Evolutionary conservation across 2,329 filamentous ascomycete species (phyloP).

Genomic region (Diaporthe ilicicola): DNA sequence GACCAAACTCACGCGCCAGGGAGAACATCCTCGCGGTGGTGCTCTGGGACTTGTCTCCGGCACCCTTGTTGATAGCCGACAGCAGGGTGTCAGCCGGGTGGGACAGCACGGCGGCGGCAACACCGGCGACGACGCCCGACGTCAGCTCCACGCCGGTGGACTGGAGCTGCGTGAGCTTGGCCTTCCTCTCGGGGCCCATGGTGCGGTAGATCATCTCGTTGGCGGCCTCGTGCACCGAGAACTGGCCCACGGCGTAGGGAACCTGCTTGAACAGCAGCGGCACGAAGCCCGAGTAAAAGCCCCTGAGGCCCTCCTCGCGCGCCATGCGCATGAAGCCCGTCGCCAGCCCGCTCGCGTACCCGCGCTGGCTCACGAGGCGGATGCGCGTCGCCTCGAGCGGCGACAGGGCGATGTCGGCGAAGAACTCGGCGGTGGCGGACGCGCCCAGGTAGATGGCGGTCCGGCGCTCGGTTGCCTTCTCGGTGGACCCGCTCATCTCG

Average conservation of each 20-base stretch:
- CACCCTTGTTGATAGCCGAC: slow-evolving; percentile 65
- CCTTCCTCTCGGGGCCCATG: slow-evolving; percentile 74
- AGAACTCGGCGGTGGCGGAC: slow-evolving; percentile 74
- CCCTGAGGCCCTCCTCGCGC: slow-evolving; percentile 78
- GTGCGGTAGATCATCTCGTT: slow-evolving; percentile 77
- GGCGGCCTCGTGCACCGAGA: slow-evolving; percentile 91
- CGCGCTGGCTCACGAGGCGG: slow-evolving; percentile 83
- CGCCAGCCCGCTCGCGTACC: slow-evolving; percentile 76
- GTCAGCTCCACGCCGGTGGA: slow-evolving; percentile 86
- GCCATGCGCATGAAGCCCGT: slow-evolving; percentile 79
- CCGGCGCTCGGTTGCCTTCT: slow-evolving; percentile 53
- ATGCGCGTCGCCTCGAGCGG: slow-evolving; percentile 85
- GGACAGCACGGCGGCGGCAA: slow-evolving; percentile 86
- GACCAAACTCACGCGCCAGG: slow-evolving; percentile 60
- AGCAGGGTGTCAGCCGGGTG: slow-evolving; percentile 80
- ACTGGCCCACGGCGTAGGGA: slow-evolving; percentile 93
- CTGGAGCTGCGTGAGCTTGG: slow-evolving; percentile 71
- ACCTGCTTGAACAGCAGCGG: slow-evolving; percentile 89
- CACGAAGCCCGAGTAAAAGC: slow-evolving; percentile 92
- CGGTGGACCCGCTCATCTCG: slow-evolving; percentile 66
- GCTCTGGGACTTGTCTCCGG: slow-evolving; percentile 56
- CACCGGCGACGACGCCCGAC: slow-evolving; percentile 86
- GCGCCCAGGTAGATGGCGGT: slow-evolving; percentile 76
- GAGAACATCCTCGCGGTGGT: slow-evolving; percentile 61
- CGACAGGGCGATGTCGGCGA: slow-evolving; percentile 84